Percentiles rank a stretch among this genome's conserved stretches.
Conservation (phyloP, 805 yeast species). For the Candida pseudofarinosa region DNA sequence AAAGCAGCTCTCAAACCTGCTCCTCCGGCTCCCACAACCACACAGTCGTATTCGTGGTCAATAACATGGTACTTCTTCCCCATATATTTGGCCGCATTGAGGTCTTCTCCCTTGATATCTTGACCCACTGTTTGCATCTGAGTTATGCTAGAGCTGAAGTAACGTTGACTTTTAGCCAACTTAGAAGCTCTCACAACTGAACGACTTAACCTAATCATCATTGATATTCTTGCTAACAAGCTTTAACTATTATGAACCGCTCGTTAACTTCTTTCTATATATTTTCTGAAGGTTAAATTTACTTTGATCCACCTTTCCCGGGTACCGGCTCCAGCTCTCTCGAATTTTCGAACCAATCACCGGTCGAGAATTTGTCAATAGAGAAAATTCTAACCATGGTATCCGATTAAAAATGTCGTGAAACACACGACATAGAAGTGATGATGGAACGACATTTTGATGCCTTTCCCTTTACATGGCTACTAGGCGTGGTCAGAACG, state of each 20-base stretch:
- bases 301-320: constrained; percentile 3
- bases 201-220: constrained; percentile 11
- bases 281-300: neutral
- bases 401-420: neutral
- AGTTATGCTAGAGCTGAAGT: constrained; percentile 25
- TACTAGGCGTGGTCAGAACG: neutral
- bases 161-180: constrained; percentile 10
- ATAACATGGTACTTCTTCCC: constrained; percentile 78
- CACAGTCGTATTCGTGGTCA: constrained; percentile 97
- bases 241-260: neutral
- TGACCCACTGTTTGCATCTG: constrained; percentile 34
- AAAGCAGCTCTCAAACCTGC: constrained; percentile 99
- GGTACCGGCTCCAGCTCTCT: constrained; percentile 3
- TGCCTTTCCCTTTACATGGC: neutral
- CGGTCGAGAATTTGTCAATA: constrained; percentile 3
- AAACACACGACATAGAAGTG: neutral
- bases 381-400: neutral
- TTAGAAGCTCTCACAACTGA: constrained; percentile 8
- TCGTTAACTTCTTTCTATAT: neutral
- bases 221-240: neutral
- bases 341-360: constrained; percentile 2
- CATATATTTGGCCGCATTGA: constrained; percentile 41
- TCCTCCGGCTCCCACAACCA: constrained; percentile 98
- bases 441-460: neutral
- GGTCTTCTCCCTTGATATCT: constrained; percentile 34